Evolutionary conservation across 2,329 filamentous ascomycete genomes (phyloP).

Genomic region (Beauveria caledonica): DNA sequence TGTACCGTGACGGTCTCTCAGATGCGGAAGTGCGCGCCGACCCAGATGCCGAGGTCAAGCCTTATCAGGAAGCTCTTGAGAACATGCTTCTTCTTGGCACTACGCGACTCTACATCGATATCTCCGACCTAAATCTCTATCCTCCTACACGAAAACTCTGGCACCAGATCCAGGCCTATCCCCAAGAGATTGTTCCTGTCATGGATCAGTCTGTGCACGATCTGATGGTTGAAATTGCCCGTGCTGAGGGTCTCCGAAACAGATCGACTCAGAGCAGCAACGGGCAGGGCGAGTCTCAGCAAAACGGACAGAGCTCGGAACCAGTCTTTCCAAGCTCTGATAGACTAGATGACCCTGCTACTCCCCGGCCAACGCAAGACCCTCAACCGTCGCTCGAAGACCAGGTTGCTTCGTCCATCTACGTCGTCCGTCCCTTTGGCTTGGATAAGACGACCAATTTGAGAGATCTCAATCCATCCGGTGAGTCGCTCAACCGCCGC

Average conservation of each 20-base stretch:
- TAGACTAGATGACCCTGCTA: slow-evolving; percentile 40
- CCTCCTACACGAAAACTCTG: slow-evolving; percentile 88
- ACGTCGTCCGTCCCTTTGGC: slow-evolving; percentile 83
- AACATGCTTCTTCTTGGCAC: slow-evolving; percentile 85
- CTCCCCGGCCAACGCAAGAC: slow-evolving; percentile 32
- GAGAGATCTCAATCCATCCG: slow-evolving; percentile 85
- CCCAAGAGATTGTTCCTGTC: slow-evolving; percentile 89
- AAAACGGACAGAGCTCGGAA: slow-evolving; percentile 57
- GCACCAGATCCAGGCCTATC: slow-evolving; percentile 91
- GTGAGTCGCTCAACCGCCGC: slow-evolving; percentile 28
- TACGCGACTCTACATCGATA: slow-evolving; percentile 77
- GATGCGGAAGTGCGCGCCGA: slow-evolving; percentile 63
- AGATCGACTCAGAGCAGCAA: slow-evolving; percentile 53
- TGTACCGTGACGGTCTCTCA: slow-evolving; percentile 80
- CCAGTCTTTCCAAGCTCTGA: slow-evolving; percentile 76
- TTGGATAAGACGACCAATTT: slow-evolving; percentile 82
- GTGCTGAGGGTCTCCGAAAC: slow-evolving; percentile 66
- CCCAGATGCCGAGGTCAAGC: slow-evolving; percentile 66
- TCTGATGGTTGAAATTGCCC: slow-evolving; percentile 81
- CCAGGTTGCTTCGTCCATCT: slow-evolving; percentile 71
- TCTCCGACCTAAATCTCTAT: slow-evolving; percentile 83
- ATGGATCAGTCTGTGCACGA: slow-evolving; percentile 96
- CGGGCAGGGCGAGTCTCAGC: slow-evolving; percentile 35
- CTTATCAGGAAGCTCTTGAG: slow-evolving; percentile 78
- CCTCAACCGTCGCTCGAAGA: slow-evolving; percentile 58